These are phyloP conservation scores for Venturia oleaginea DNA, from an alignment of 2,329 filamentous ascomycete species.

Conservation along the genomic window DNA sequence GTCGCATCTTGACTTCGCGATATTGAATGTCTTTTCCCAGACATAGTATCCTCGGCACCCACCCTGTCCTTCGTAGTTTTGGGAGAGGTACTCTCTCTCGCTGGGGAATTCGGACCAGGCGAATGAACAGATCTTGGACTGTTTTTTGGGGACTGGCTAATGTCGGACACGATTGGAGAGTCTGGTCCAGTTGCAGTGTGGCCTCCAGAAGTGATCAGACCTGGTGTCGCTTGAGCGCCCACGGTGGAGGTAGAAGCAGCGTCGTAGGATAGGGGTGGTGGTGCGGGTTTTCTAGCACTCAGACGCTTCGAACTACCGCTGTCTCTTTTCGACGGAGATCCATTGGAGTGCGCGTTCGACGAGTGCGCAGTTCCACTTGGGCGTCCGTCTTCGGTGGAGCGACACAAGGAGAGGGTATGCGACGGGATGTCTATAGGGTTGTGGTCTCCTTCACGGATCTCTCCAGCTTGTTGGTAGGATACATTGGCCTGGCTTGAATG, in stretches of 20 bases:
- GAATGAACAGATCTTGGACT: not conserved
- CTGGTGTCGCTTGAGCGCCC: conserved; percentile 4
- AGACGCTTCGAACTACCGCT: not conserved
- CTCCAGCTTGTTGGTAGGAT: not conserved
- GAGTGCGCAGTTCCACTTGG: not conserved
- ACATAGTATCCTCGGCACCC: not conserved
- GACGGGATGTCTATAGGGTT: not conserved
- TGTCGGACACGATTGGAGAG: not conserved
- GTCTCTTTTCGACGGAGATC: conserved; percentile 4
- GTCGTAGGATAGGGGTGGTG: conserved; percentile 14
- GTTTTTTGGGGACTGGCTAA: not conserved
- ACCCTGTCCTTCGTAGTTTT: not conserved
- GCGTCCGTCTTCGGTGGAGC: not conserved
- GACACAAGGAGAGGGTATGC: not conserved
- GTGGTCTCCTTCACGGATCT: not conserved
- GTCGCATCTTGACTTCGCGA: conserved; percentile 5
- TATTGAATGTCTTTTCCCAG: not conserved
- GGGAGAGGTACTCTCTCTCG: not conserved
- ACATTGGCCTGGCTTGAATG: conserved; percentile 3
- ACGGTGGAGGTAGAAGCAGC: conserved; percentile 6
- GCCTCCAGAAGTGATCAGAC: not conserved
- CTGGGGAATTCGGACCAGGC: not conserved
- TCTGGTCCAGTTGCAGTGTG: not conserved
- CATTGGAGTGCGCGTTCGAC: conserved; percentile 6
- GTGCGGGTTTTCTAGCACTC: conserved; percentile 20